Evolutionary conservation across 495 filamentous ascomycete species (phyloP), one percentile per base, ranked within the genome.

Genomic region (Xylaria flabelliformis): DNA sequence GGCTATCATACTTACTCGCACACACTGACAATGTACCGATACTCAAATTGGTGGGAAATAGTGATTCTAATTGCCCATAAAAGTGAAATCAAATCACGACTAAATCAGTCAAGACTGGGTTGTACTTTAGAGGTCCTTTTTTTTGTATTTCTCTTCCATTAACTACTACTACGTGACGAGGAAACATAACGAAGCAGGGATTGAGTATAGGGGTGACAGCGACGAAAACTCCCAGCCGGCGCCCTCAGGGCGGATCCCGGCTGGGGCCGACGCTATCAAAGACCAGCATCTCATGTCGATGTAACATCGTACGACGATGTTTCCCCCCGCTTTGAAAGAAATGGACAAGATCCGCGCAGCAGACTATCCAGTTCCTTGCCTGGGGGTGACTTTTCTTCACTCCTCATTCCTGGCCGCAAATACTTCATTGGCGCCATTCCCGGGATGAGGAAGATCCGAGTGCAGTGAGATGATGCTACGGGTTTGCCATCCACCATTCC

Each of bases 381-480:
- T 29, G 0, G 46, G 56, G 51, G 51, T 69, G 69, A 71, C 76
- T 73, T 65, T 67, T 73, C 77, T 75, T 77, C 67, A 74, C 76
- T 19, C 69, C 61, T 46, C 7, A 55, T 34, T 48, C 36, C 9
- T 24, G 15, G 48, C 53, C 69, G 72, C 68, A 67, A 72, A 55
- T 71, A 63, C 39, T 74, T 72, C 68, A 72, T 74, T 34, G 3
- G 71, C 69, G 50, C 36, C 21, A 9, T 53, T 15, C 21, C n/a
- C 13, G 58, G 34, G 44, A 44, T 53, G 44, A 50, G 64, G 63
- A 71, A 74, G 72, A 73, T 75, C 71, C 71, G 69, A 74, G 56
- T 75, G 77, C 75, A 79, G 74, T 76, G 77, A 79, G 77, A 79
- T 68, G 73, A 65, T 76, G 69, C 74, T 77, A 24, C 39, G 48